Conservation (phyloP, 495 filamentous ascomycete genomes). For the Schizothecium vesticola region DNA sequence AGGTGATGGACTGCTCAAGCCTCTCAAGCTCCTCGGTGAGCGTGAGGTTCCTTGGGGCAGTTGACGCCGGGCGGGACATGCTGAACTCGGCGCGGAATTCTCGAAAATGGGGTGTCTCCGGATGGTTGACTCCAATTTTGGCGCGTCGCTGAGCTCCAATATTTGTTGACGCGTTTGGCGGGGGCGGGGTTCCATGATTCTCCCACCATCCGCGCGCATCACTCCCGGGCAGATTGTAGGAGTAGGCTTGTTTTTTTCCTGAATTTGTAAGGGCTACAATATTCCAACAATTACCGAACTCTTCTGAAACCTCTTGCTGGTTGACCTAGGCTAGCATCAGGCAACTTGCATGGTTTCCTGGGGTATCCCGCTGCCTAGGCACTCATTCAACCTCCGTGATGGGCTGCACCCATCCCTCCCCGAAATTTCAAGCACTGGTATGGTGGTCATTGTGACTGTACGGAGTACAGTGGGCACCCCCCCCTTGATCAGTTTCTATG, state of each 20-base stretch:
- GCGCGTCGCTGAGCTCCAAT: neutral
- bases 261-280: neutral
- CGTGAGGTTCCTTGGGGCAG: conserved; percentile 61
- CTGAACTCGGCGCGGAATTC: conserved; percentile 8
- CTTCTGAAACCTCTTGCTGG: neutral
- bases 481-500: neutral
- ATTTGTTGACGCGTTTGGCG: conserved; percentile 12
- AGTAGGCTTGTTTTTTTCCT: neutral
- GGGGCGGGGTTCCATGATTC: neutral
- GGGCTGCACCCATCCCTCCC: no score
- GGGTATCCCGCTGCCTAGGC: neutral
- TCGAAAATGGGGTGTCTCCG: neutral
- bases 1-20: conserved; percentile 91
- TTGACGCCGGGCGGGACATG: conserved; percentile 42
- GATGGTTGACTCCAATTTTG: neutral
- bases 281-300: neutral
- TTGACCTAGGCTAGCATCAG: neutral
- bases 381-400: neutral
- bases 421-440: no score
- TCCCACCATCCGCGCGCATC: neutral
- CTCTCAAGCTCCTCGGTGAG: conserved; percentile 95
- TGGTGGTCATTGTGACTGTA: no score
- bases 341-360: neutral
- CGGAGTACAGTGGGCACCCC: neutral
- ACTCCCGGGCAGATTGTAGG: neutral